These are phyloP conservation scores for Aspergillus fumigatus DNA, from an alignment of 2,329 filamentous ascomycete species.

Conservation along the genomic window DNA sequence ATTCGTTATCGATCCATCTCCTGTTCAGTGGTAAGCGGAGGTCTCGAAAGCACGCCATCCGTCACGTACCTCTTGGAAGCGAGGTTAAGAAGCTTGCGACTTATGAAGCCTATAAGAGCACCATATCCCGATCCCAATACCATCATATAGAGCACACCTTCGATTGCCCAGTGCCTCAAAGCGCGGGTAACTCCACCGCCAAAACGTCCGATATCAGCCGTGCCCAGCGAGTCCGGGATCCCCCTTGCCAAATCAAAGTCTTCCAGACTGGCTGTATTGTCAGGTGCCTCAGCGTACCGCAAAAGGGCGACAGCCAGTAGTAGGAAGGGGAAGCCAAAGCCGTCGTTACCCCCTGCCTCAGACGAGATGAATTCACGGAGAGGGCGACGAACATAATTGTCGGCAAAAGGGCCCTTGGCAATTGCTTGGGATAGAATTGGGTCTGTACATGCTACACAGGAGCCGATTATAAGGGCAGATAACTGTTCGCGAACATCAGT, in stretches of 20 bases:
- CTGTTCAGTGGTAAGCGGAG: conserved; percentile 19
- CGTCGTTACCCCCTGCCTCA: conserved; percentile 60
- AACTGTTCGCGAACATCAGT: conserved; percentile 28
- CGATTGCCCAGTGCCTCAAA: conserved; percentile 54
- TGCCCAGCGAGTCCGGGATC: conserved; percentile 24
- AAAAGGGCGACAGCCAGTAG: conserved; percentile 56
- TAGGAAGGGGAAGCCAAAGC: conserved; percentile 59
- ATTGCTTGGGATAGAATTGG: conserved; percentile 60
- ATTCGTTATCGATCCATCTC: conserved; percentile 54
- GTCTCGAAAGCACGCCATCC: neutral
- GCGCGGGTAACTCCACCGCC: conserved; percentile 51
- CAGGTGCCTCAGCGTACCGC: conserved; percentile 45
- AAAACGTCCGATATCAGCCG: conserved; percentile 46
- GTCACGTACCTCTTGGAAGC: conserved; percentile 26
- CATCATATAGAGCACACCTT: conserved; percentile 59
- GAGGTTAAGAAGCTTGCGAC: conserved; percentile 45
- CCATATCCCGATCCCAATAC: conserved; percentile 52
- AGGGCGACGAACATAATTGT: conserved; percentile 56
- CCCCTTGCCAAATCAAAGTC: conserved; percentile 17
- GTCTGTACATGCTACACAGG: conserved; percentile 59
- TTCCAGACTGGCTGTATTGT: conserved; percentile 13
- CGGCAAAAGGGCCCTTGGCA: conserved; percentile 59
- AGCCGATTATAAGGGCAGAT: conserved; percentile 54
- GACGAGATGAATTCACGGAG: conserved; percentile 59
- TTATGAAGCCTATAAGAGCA: conserved; percentile 46